These are phyloP conservation scores for Coemansia sp. DNA, from an alignment of 192 early-diverging fungal species.

Conservation along the genomic window DNA sequence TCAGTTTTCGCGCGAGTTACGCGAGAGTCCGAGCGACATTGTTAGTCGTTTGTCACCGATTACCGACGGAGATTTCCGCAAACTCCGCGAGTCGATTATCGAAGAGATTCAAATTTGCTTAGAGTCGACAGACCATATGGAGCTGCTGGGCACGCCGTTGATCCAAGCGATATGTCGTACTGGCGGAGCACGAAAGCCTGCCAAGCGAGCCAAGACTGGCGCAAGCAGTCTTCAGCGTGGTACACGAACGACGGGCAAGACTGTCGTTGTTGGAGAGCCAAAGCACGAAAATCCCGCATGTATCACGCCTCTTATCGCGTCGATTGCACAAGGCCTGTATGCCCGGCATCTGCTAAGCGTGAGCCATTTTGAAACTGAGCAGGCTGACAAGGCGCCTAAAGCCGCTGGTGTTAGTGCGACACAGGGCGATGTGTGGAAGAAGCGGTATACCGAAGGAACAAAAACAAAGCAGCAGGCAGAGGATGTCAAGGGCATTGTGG, in stretches of 20 bases:
- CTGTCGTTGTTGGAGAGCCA: conserved; percentile 18
- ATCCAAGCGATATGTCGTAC: conserved; percentile 31
- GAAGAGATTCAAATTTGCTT: conserved; percentile 42
- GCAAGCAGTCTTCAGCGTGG: conserved; percentile 8
- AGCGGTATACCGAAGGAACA: conserved; percentile 20
- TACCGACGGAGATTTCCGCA: conserved; percentile 26
- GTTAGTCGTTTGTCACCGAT: conserved; percentile 25
- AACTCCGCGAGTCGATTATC: conserved; percentile 33
- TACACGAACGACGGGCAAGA: conserved; percentile 6
- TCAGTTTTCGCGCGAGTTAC: conserved; percentile 24
- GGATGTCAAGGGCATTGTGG: conserved; percentile 31
- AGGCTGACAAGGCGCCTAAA: not conserved
- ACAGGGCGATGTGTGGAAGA: conserved; percentile 20
- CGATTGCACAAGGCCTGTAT: conserved; percentile 50
- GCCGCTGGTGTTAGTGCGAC: not conserved
- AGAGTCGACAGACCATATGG: conserved; percentile 16
- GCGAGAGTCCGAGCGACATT: conserved; percentile 17
- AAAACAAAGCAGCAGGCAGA: conserved; percentile 17
- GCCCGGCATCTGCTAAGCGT: conserved; percentile 42
- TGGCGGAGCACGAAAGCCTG: not conserved
- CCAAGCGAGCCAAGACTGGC: conserved; percentile 11
- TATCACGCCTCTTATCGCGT: conserved; percentile 47
- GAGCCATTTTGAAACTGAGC: conserved; percentile 15
- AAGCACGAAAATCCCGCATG: conserved; percentile 46
- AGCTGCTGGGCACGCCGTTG: conserved; percentile 29